Evolutionary conservation across 23 red algal species (phyloP), one percentile per base, ranked within the genome.

Genomic region (Cyanidiococcus yangmingshanensis): DNA sequence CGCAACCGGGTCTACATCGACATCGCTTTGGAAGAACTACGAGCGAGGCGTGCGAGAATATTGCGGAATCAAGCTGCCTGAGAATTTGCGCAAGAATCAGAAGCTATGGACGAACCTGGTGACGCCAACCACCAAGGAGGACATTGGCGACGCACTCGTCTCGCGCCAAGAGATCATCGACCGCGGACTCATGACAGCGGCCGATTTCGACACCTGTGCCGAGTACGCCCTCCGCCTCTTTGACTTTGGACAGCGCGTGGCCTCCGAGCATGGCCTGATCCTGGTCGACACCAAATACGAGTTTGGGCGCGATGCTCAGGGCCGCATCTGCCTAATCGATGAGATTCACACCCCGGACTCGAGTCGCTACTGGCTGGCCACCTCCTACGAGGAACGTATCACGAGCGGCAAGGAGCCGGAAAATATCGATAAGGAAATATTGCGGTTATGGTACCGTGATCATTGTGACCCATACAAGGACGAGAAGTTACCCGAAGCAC

Each of bases 201-300:
- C 51, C 38, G 94, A 98, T 51, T 91, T 77, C 74, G 94, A 98
- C 82, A 58, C 76, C 39, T 95, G 90, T 57, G 90, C 90, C 3
- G 78, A 74, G 57, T 82, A 82, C 39, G 86, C 90, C 15, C 40
- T 95, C 39, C 80, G 57, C 37, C 75, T 95, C 41, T 90, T 90
- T 75, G 80, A 86, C 21, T 89, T 57, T 25, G 94, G 94, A 37
- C 94, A 98, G 58, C 74, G 76, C 21, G 79, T 91, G 0, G 94
- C 94, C 31, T 67, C 63, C 1, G 88, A 98, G 33, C 75, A 91
- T 45, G 94, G 94, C 50, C 87, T 98, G 51, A 98, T 98, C 57
- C 85, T 98, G 25, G 94, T 98, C 1, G 94, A 98, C 77, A 98
- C 87, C 0, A 98, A 98, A 77, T 98, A 91, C 80, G 94, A 98